Evolutionary conservation across 495 filamentous ascomycete species (phyloP), one percentile per base, ranked within the genome.

Genomic region (Pyrenula aspistea): DNA sequence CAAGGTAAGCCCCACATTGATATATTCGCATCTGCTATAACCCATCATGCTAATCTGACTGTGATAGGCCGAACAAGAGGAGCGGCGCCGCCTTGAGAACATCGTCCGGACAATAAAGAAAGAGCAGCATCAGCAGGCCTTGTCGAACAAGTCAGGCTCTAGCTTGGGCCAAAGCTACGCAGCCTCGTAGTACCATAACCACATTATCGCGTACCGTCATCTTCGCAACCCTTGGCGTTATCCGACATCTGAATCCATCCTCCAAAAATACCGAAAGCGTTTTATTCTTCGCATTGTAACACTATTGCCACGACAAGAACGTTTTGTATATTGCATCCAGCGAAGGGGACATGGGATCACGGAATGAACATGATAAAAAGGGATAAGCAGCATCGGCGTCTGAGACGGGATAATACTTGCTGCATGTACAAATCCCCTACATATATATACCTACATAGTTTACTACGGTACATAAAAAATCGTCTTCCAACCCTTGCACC

Each of bases 11-110:
- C 58, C 19, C n/a, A n/a, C n/a, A n/a, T n/a, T n/a, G n/a, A n/a
- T n/a, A n/a, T n/a, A n/a, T n/a, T n/a, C n/a, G n/a, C 36, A 23
- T 51, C 2, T 10, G 10, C 48, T 24, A 47, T 56, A 22, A 24
- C 53, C 53, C 42, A 4, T n/a, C n/a, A n/a, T n/a, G n/a, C n/a
- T n/a, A n/a, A n/a, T n/a, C n/a, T n/a, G n/a, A n/a, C n/a, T 49
- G 54, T 59, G 51, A 55, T 58, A 89, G 85, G 77, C 76, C 54
- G 85, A 89, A 68, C 84, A 89, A 75, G 84, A 85, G 67, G 84
- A 88, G 64, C 77, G 85, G 25, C 77, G 83, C 12, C 75, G 77
- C 64, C 68, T 89, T 21, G 85, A 89, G 68, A 75, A 72, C 19
- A 64, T 83, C 53, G 63, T 86, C 31, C 72, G 83, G 47, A 65